Evolutionary conservation across 2,329 filamentous ascomycete species (phyloP), one percentile per base, ranked within the genome.

Genomic region (Mollisiaceae sp.): DNA sequence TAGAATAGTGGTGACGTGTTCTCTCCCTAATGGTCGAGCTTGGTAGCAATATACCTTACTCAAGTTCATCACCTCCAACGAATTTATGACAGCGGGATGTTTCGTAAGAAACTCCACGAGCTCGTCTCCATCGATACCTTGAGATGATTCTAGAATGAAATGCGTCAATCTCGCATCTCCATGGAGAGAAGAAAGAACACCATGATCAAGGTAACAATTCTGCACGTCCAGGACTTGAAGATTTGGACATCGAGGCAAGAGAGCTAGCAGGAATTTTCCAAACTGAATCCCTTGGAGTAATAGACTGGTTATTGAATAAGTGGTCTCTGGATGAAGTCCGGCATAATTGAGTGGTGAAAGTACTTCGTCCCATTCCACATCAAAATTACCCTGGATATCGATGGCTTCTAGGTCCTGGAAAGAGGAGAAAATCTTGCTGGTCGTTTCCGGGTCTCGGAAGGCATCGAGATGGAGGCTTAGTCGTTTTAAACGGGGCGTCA

Each of bases 161-260:
- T 62, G 59, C 4, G 41, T 55, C 8, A 69, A 22, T 45, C 55
- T 41, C 4, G 67, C 39, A 4, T 43, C 32, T 4, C 27, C 4
- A 20, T 58, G 55, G 38, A 69, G 61, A 14, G 64, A 47, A 27
- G 43, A 36, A 0, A 68, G 41, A 18, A 55, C 59, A 6, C 20
- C 24, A 3, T 24, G 24, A 1, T 61, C 50, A 15, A 68, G 18
- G 9, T 38, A 58, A 2, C 59, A 57, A 27, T 50, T 20, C 27
- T 47, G 59, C 1, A 65, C n/a, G 38, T 68, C 59, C 32, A 68
- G 52, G 20, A 62, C 32, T 50, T 57, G 54, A 12, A 68, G 32
- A n/a, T 59, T 59, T 6, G 50, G 22, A 57, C 62, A 64, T 14
- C 54, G 18, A 11, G 58, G 56, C 1, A 66, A 57, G 3, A 68